A percentile compares a stretch with the other conserved stretches of the same genome.
Conservation (phyloP, 495 filamentous ascomycete genomes). For the Extremus antarcticus region DNA sequence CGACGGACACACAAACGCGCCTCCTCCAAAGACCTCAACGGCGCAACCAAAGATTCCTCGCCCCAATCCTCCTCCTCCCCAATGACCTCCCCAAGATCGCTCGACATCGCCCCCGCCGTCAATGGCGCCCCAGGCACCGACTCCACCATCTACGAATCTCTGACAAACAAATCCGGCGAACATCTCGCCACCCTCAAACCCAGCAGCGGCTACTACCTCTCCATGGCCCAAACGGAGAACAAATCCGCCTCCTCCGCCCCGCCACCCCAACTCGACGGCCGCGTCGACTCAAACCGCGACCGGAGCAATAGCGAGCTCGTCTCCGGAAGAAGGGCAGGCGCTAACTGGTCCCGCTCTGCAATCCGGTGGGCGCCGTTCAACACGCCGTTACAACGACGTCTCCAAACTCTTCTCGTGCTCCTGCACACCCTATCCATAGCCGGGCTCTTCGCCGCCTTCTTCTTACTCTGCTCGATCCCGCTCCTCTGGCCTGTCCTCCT, state of each 20-base stretch:
- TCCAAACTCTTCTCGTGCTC: slow-evolving; percentile 80
- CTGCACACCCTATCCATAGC: slow-evolving; percentile 76
- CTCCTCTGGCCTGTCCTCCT: slow-evolving; percentile 83
- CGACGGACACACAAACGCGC: slow-evolving; percentile 11
- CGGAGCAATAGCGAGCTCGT: slow-evolving; percentile 17
- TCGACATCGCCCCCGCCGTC: not conserved
- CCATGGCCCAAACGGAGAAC: slow-evolving; percentile 6
- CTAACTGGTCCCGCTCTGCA: slow-evolving; percentile 31
- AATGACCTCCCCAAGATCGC: not conserved
- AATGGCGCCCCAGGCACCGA: slow-evolving; percentile 3
- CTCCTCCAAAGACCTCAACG: slow-evolving; percentile 7
- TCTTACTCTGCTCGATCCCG: slow-evolving; percentile 81
- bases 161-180: slow-evolving; percentile 14
- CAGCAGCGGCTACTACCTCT: not conserved
- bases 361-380: slow-evolving; percentile 82
- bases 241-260: not conserved
- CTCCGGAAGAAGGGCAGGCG: slow-evolving; percentile 28
- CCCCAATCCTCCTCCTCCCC: too few relatives aligned
- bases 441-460: slow-evolving; percentile 66
- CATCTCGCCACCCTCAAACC: slow-evolving; percentile 17
- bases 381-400: slow-evolving; percentile 69
- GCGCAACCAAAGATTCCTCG: not conserved
- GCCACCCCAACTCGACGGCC: not conserved
- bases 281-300: not conserved
- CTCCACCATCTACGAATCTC: slow-evolving; percentile 10